Evolutionary conservation across 495 filamentous ascomycete genomes (phyloP), one percentile per base, ranked within the genome.

Genomic region (Daldinia vernicosa): DNA sequence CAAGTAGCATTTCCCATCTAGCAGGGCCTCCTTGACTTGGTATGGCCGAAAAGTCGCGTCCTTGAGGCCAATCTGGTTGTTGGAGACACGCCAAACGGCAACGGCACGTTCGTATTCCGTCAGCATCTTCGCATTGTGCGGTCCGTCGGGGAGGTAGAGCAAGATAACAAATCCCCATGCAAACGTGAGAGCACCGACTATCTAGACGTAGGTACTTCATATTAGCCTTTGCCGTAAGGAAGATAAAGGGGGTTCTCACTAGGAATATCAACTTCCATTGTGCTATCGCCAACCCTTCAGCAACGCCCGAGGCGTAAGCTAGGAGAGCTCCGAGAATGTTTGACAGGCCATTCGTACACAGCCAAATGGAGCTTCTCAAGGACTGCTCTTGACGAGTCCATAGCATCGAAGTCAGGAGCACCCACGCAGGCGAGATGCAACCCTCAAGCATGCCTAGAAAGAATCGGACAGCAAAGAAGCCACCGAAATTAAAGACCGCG

Each of bases 101-200:
- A 75, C 73, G 2, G 66, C 33, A 30, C 73, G 73, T 52, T 75
- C 73, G 28, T 75, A 72, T 32, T 75, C 69, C 6, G 69, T 66
- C 22, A 75, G 28, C 65, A 75, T 72, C 69, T 67, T 69, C 3
- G 66, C 66, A 43, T 75, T 72, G 27, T 75, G 73, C 14, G 73
- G 73, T 24, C 73, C 73, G 15, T 75, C 73, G 59, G 80, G 71
- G 27, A 82, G 72, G 17, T 74, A 72, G 27, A 74, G 70, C 15
- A 77, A 57, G 55, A 82, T 78, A 51, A 82, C 71, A 30, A 78
- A 77, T 0, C 73, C 72, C 80, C 80, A 82, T 7, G 76, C 28
- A 56, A 85, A 80, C 33, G 83, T 86, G n/a, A 86, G 70, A 1
- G 81, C 72, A 6, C 86, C 86, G 52, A 85, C 84, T 15, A 75